Evolutionary conservation across 1,139 yeast genomes (phyloP).

Genomic region (Hyphopichia khmerensis): DNA sequence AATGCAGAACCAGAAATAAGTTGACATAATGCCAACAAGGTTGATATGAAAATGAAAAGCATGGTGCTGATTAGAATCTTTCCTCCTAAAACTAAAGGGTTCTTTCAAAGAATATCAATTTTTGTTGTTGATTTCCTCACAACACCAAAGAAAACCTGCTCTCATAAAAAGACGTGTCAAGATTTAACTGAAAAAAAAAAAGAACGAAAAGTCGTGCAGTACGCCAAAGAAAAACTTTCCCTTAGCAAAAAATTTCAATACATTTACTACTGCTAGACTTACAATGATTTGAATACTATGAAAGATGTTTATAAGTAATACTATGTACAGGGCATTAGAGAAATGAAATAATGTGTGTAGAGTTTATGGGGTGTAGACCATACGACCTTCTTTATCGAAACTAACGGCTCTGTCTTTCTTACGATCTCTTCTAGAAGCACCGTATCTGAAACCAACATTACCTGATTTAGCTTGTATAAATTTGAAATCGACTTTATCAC

Average conservation of each 20-base stretch:
- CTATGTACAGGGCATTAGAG: background rate
- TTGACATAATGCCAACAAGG: slow-evolving; percentile 24
- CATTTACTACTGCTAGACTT: too few species aligned
- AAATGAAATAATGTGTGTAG: background rate
- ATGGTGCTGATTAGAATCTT: slow-evolving; percentile 4
- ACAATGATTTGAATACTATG: background rate
- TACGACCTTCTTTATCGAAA: slow-evolving; percentile 70
- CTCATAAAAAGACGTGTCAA: slow-evolving; percentile 1
- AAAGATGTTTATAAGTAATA: background rate
- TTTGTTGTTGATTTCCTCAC: background rate
- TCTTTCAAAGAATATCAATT: background rate
- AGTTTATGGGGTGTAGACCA: slow-evolving; percentile 31
- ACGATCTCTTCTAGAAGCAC: slow-evolving; percentile 85
- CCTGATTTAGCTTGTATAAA: slow-evolving; percentile 81
- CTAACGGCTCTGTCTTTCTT: slow-evolving; percentile 82
- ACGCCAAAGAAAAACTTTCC: background rate
- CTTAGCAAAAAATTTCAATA: too few species aligned
- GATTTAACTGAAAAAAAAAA: background rate
- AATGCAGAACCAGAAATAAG: slow-evolving; percentile 51
- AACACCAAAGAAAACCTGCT: background rate
- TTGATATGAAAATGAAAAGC: slow-evolving; percentile 15
- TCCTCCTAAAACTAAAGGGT: background rate
- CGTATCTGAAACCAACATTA: slow-evolving; percentile 86
- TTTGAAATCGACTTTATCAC: slow-evolving; percentile 65
- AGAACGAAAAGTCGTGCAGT: slow-evolving; percentile 1